These are phyloP conservation scores for Corylus americana DNA, from an alignment of 306 rosid genomes.

Conservation along the genomic window DNA sequence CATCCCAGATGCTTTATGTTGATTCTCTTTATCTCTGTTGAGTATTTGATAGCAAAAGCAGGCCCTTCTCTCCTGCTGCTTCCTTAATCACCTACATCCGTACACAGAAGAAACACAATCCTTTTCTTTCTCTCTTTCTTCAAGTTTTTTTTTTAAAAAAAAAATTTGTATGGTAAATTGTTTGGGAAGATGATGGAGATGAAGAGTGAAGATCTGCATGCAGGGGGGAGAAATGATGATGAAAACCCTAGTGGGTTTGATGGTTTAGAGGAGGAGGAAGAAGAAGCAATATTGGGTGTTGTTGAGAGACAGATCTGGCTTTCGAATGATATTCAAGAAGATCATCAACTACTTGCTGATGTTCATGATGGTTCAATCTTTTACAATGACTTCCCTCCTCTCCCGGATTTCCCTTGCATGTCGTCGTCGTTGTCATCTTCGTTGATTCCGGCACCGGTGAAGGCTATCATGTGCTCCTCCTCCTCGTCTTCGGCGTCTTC, in stretches of 20 bases:
- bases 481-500: constrained; percentile 59
- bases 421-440: constrained; percentile 79
- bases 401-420: constrained; percentile 93
- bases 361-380: constrained; percentile 56
- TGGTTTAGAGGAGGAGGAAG: constrained; percentile 29
- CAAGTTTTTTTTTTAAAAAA: background rate
- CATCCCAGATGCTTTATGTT: constrained; percentile 79
- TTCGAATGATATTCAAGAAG: constrained; percentile 35
- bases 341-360: constrained; percentile 39
- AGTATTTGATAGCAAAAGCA: constrained; percentile 47
- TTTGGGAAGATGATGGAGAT: background rate
- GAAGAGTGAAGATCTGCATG: constrained; percentile 63
- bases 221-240: constrained; percentile 34
- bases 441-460: constrained; percentile 47
- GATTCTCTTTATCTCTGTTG: constrained; percentile 41
- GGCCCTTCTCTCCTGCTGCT: constrained; percentile 69
- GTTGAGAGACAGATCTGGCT: constrained; percentile 62
- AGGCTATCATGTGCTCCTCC: constrained; percentile 41
- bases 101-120: constrained; percentile 34
- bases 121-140: constrained; percentile 43
- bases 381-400: constrained; percentile 74
- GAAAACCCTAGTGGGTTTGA: constrained; percentile 29
- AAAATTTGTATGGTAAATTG: background rate
- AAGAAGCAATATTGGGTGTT: constrained; percentile 19
- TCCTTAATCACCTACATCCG: constrained; percentile 61